These are phyloP conservation scores for Populus hybrid DNA, from an alignment of 441 rosid genomes.

Conservation along the genomic window DNA sequence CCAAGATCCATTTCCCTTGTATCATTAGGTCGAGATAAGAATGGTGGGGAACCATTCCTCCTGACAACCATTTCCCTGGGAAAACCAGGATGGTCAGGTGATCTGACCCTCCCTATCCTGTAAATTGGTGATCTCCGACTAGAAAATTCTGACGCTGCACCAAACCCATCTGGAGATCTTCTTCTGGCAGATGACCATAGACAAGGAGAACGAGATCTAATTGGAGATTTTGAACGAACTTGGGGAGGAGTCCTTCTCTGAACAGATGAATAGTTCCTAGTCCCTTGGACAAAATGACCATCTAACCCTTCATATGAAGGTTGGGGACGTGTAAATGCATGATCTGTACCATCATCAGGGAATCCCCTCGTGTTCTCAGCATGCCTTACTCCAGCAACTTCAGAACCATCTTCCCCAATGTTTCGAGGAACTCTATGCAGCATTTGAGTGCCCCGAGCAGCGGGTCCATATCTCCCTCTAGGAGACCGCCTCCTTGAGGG, in stretches of 20 bases:
- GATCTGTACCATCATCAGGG: conserved; percentile 44
- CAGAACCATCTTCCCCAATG: conserved; percentile 53
- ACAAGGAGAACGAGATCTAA: conserved; percentile 64
- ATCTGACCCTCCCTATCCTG: conserved; percentile 57
- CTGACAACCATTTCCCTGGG: conserved; percentile 50
- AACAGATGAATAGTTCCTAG: conserved; percentile 46
- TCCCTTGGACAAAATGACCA: conserved; percentile 50
- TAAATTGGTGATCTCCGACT: conserved; percentile 60
- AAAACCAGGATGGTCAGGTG: conserved; percentile 67
- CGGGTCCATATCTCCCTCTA: conserved; percentile 47
- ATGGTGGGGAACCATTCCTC: conserved; percentile 68
- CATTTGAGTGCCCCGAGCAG: conserved; percentile 40
- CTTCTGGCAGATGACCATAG: conserved; percentile 70
- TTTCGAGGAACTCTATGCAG: conserved; percentile 54
- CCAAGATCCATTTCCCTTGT: conserved; percentile 59
- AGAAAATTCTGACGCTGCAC: conserved; percentile 56
- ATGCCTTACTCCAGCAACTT: conserved; percentile 55
- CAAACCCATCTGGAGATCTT: conserved; percentile 68
- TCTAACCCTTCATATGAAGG: conserved; percentile 60
- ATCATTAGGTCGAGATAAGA: conserved; percentile 50
- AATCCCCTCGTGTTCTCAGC: conserved; percentile 52
- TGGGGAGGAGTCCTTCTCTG: conserved; percentile 49
- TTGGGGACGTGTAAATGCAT: conserved; percentile 39
- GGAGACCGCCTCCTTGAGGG: conserved; percentile 52
- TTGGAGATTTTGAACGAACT: conserved; percentile 71